These are phyloP conservation scores for Physocladia obscura DNA, from an alignment of 192 early-diverging fungal genomes.

Conservation along the genomic window DNA sequence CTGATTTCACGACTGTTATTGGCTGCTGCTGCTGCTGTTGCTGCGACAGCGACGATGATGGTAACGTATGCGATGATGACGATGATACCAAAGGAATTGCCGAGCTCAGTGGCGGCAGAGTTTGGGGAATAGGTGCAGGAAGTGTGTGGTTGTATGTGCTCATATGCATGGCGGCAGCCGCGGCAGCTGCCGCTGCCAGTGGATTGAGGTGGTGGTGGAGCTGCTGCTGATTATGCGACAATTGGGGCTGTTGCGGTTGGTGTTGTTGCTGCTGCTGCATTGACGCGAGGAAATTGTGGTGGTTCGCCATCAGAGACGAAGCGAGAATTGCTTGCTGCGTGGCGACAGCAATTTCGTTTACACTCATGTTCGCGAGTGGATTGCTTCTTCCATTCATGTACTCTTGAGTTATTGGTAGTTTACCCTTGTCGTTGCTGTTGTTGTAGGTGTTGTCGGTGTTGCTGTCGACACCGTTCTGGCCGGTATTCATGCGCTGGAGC, in stretches of 20 bases:
- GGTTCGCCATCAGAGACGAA: constrained; percentile 1
- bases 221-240: not conserved
- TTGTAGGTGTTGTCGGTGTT: not conserved
- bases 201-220: not conserved
- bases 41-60: not conserved
- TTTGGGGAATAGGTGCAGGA: not conserved
- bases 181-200: not conserved
- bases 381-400: too few species aligned
- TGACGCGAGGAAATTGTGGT: not conserved
- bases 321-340: constrained; percentile 27
- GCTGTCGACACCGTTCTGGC: not conserved
- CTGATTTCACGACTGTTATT: not conserved
- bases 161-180: not conserved
- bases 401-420: too few species aligned
- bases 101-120: not conserved
- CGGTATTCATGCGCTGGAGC: not conserved
- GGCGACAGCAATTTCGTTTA: constrained; percentile 18
- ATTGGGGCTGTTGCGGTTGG: not conserved
- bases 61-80: not conserved
- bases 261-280: not conserved
- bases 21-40: not conserved
- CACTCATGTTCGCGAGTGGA: not conserved
- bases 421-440: not conserved
- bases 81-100: not conserved
- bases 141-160: not conserved